These are phyloP conservation scores for Zygosaccharomyces rouxii DNA, from an alignment of 805 yeast species.

Conservation along the genomic window DNA sequence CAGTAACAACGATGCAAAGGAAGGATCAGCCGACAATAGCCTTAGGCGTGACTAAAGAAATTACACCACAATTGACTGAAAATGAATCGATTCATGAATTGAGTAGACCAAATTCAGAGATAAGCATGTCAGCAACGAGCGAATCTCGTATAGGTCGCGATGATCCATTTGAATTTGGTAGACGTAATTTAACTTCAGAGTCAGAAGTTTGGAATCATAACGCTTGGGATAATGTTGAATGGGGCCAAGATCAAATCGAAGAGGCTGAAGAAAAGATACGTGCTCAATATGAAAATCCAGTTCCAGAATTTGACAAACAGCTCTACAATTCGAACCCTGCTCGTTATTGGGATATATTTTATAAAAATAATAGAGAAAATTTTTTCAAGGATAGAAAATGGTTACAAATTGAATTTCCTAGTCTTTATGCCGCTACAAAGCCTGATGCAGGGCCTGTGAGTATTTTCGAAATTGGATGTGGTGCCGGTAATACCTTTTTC, in stretches of 20 bases:
- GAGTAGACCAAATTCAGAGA: constrained; percentile 20
- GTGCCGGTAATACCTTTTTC: constrained; percentile 95
- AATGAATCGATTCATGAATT: constrained; percentile 21
- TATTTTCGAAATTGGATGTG: constrained; percentile 93
- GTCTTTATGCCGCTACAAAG: constrained; percentile 71
- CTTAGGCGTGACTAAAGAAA: constrained; percentile 31
- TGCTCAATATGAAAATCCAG: constrained; percentile 77
- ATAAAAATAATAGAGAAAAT: constrained; percentile 83
- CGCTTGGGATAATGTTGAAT: constrained; percentile 94
- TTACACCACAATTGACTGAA: constrained; percentile 15
- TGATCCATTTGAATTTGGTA: constrained; percentile 88
- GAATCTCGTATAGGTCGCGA: constrained; percentile 71
- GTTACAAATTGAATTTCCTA: constrained; percentile 92
- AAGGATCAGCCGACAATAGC: constrained; percentile 19
- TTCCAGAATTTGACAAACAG: constrained; percentile 77
- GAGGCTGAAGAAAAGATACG: constrained; percentile 72
- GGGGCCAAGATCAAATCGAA: constrained; percentile 85
- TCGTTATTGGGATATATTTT: constrained; percentile 91
- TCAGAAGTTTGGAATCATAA: constrained; percentile 87
- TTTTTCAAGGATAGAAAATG: constrained; percentile 96
- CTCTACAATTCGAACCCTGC: constrained; percentile 83
- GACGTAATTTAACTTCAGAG: constrained; percentile 63
- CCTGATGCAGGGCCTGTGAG: constrained; percentile 64
- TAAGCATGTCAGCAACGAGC: constrained; percentile 8
- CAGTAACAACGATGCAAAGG: constrained; percentile 13